A percentile compares a stretch with the other conserved stretches of the same genome.
Evolutionary conservation across 768 basidiomycete species (phyloP).

Genomic region (Amanita inopinata): DNA sequence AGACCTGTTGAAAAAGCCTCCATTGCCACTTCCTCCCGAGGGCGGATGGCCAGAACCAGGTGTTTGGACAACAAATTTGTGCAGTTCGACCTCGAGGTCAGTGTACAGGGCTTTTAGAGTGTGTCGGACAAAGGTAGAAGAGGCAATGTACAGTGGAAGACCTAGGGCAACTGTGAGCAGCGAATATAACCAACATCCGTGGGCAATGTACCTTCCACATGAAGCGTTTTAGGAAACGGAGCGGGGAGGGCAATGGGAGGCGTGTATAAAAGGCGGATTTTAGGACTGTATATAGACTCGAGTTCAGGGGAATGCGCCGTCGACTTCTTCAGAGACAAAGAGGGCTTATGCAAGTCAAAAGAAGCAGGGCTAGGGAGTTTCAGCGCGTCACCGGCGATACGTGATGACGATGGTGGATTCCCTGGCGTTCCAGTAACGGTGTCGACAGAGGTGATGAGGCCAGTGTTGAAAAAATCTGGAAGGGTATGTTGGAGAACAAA

Average conservation of each 20-base stretch:
- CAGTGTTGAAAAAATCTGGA: constrained; percentile 60
- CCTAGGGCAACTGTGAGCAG: constrained; percentile 28
- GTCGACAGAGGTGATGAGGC: constrained; percentile 51
- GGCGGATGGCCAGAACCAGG: constrained; percentile 13
- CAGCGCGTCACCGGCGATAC: constrained; percentile 1
- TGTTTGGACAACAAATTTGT: constrained; percentile 34
- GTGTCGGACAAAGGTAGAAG: constrained; percentile 59
- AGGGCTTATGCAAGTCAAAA: background rate
- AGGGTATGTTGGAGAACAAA: constrained; percentile 60
- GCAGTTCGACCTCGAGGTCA: constrained; percentile 47
- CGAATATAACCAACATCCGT: background rate
- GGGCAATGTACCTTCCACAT: constrained; percentile 50
- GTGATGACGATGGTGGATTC: constrained; percentile 6
- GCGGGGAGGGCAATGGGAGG: constrained; percentile 57
- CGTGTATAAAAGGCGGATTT: constrained; percentile 54
- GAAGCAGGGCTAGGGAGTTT: constrained; percentile 1
- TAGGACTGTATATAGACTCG: constrained; percentile 52
- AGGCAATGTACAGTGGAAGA: constrained; percentile 62
- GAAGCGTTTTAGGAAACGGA: constrained; percentile 61
- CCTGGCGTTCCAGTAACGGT: constrained; percentile 29
- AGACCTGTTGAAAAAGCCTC: constrained; percentile 2
- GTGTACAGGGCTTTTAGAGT: constrained; percentile 70
- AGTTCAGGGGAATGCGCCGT: constrained; percentile 12
- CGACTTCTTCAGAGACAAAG: background rate
- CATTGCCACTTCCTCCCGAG: background rate